Evolutionary conservation across 345 rosid species (phyloP), one percentile per base, ranked within the genome.

Genomic region (Xanthoceras sorbifolium): DNA sequence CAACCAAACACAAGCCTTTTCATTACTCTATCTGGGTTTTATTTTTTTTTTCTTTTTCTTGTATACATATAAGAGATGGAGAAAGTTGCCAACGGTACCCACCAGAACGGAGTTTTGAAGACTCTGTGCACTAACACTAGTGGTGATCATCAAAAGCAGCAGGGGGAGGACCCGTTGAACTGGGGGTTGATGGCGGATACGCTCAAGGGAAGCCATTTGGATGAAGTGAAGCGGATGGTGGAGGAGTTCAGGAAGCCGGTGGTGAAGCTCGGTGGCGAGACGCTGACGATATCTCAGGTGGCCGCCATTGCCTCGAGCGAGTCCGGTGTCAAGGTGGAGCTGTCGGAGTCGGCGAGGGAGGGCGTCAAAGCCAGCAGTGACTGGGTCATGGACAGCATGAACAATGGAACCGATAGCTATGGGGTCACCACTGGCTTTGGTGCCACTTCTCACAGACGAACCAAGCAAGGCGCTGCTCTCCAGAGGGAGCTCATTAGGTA

Each of bases 341-440:
- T 91, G 26, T 76, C 89, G 2, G 96, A 89, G 85, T 85, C 83
- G 25, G 85, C 92, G 3, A 77, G 90, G 64, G 90, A 84, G 1
- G 86, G 96, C 0, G 92, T 93, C 14, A 86, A 88, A 78, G 96
- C 95, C 10, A 91, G 97, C 82, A 89, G 89, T 29, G 89, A 89
- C 1, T 91, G 96, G 97, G 92, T 93, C 8, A 82, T 86, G 90
- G 92, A 91, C 15, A 88, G 96, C 80, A 84, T 93, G 90, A 82
- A 68, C 32, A 88, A 85, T 31, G 97, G 96, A 6, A 91, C 85
- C 0, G 97, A 93, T 36, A 93, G 90, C 70, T 93, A 93, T 62
- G 96, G 97, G 25, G 87, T 91, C 36, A 93, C 94, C 9, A 93
- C 96, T 4, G 94, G 97, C 50, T 93, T 93, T 36, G 94, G 96